phyloP scores from a whole-genome alignment of 202 grass and related monocot genomes.

The Hordeum pubiflorum region DNA sequence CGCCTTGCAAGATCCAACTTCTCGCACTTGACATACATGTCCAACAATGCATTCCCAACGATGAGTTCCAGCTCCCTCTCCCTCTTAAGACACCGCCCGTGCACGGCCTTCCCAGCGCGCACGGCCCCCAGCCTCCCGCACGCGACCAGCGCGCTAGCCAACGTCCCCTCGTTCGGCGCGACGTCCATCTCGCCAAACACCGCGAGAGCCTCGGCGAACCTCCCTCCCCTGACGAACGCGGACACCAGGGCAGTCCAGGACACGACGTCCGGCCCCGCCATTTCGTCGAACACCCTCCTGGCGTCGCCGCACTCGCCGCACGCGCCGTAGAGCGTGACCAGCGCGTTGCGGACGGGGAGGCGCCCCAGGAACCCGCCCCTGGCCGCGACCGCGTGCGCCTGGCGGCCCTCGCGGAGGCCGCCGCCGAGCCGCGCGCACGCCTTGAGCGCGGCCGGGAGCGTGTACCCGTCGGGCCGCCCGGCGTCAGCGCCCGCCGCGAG shows the following conservation, averaged over 20 bases:
- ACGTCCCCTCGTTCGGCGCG: slow-evolving; percentile 11
- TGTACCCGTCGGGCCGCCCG: slow-evolving; percentile 23
- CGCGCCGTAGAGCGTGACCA: slow-evolving; percentile 28
- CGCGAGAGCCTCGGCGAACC: slow-evolving; percentile 10
- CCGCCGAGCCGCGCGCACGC: slow-evolving; percentile 26
- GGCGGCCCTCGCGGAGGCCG: slow-evolving; percentile 19
- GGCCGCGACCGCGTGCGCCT: slow-evolving; percentile 15
- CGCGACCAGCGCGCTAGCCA: slow-evolving; percentile 18
- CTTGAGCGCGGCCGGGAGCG: slow-evolving; percentile 28
- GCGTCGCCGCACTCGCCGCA: slow-evolving; percentile 14
- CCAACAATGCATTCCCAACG: slow-evolving; percentile 33
- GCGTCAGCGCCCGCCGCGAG: not conserved
- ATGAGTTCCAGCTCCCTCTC: slow-evolving; percentile 8
- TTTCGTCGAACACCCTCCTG: slow-evolving; percentile 48
- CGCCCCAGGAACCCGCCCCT: slow-evolving; percentile 30
- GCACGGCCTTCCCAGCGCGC: slow-evolving; percentile 10
- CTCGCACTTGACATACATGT: slow-evolving; percentile 50
- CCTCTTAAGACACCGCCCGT: slow-evolving; percentile 25
- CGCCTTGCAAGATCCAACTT: slow-evolving; percentile 18
- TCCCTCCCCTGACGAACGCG: not conserved
- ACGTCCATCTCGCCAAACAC: slow-evolving; percentile 30
- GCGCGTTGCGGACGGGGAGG: slow-evolving; percentile 32
- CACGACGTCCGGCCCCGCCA: slow-evolving; percentile 28
- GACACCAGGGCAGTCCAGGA: slow-evolving; percentile 44
- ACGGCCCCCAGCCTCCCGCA: slow-evolving; percentile 31